Evolutionary conservation across 1,284 basidiomycete genomes (phyloP), one percentile per base, ranked within the genome.

Genomic region (Kwoniella shivajii): DNA sequence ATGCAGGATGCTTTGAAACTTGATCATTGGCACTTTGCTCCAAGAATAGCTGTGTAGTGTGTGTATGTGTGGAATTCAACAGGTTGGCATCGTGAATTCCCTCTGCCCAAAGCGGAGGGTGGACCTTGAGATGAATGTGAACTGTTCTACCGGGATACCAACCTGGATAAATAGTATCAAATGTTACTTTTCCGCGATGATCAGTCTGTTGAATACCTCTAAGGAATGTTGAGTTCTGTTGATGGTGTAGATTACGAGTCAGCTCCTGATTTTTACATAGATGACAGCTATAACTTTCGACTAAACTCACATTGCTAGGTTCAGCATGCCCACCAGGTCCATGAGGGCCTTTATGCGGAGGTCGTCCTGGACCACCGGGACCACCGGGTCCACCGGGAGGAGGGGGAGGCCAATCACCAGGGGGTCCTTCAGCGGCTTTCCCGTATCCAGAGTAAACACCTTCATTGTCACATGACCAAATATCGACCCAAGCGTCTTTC

Each of bases 11-110:
- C 13, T 7, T 26, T 9, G 59, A 54, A 4, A 67, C 53, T 13
- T 43, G 36, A 71, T 80, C n/a, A 39, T 53, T 54, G 54, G 62
- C 79, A 78, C 79, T 57, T 39, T 67, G 53, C 41, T 53, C 33
- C 56, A 57, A 63, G 56, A 61, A 67, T n/a, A 67, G 49, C 51
- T 67, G 63, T 0, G 63, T 60, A 6, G 65, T 67, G 43, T 63
- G 62, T 18, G 56, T 54, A 54, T 64, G 62, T 3, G 62, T 61
- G 24, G 22, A 29, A 50, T 64, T 64, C 20, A 41, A 20, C n/a
- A 22, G 4, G 30, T 13, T 9, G 14, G 26, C 7, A 20, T 49
- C 31, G 33, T 37, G 16, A 20, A 27, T 4, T 9, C 24, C 30
- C 13, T 20, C 34, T 13, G 34, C 48, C 44, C 49, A 54, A 10